Percentiles rank a stretch among this genome's conserved stretches.
These are phyloP conservation scores for Cystobasidium slooffiae DNA, from an alignment of 1,284 basidiomycete genomes.

Conservation along the genomic window DNA sequence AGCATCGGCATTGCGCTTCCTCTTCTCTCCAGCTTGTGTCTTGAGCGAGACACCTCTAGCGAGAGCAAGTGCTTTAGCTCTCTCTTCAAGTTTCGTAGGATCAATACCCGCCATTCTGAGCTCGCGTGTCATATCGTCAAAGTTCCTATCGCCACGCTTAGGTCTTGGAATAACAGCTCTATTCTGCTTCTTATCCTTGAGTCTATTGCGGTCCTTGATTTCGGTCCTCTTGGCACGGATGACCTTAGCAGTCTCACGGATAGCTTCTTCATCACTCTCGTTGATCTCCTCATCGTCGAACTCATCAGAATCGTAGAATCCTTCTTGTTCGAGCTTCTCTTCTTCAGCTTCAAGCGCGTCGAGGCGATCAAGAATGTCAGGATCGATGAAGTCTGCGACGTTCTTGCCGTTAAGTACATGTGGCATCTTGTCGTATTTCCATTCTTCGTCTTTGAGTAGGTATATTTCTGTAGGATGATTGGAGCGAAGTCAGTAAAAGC, in stretches of 20 bases:
- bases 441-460: slow-evolving; percentile 83
- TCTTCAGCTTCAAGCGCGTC: slow-evolving; percentile 97
- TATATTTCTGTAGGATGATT: slow-evolving; percentile 72
- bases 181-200: slow-evolving; percentile 81
- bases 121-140: slow-evolving; percentile 79
- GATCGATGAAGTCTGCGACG: slow-evolving; percentile 97
- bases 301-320: slow-evolving; percentile 85
- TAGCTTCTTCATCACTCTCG: slow-evolving; percentile 79
- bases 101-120: slow-evolving; percentile 87
- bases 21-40: slow-evolving; percentile 67
- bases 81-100: slow-evolving; percentile 82
- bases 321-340: slow-evolving; percentile 87
- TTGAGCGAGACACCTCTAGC: slow-evolving; percentile 62
- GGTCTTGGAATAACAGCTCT: slow-evolving; percentile 82
- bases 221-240: slow-evolving; percentile 66
- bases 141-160: slow-evolving; percentile 71
- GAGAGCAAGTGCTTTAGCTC: slow-evolving; percentile 82
- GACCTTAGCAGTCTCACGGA: slow-evolving; percentile 72
- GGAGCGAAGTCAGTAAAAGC: background rate
- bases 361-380: slow-evolving; percentile 95
- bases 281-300: slow-evolving; percentile 73
- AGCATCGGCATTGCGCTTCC: slow-evolving; percentile 66
- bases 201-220: slow-evolving; percentile 77
- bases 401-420: slow-evolving; percentile 99
- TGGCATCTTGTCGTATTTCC: slow-evolving; percentile 95